Percentiles rank a stretch among this genome's conserved stretches.
Evolutionary conservation across 2,329 filamentous ascomycete species (phyloP).

Genomic region (Aureobasidium sp.): DNA sequence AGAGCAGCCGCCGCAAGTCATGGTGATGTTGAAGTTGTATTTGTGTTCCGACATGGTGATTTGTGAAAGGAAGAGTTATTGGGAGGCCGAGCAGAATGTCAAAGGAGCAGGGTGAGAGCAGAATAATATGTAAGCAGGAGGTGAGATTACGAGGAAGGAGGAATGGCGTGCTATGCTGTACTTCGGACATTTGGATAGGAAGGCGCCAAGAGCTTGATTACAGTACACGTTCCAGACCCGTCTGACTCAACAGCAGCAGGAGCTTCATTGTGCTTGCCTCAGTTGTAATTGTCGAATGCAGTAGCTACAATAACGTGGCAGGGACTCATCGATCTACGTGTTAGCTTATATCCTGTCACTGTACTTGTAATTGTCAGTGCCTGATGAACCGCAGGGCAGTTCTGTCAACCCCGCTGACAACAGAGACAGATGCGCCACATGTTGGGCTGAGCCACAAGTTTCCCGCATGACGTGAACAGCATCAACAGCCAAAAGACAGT

Average conservation of each 20-base stretch:
- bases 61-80: neutral
- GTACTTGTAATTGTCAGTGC: neutral
- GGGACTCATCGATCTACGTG: too few species aligned
- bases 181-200: neutral
- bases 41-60: constrained; percentile 66
- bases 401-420: neutral
- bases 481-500: neutral
- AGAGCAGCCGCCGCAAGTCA: constrained; percentile 95
- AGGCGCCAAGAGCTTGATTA: constrained; percentile 8
- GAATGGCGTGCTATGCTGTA: constrained; percentile 2
- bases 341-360: too few species aligned
- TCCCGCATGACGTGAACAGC: neutral
- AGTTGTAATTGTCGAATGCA: neutral
- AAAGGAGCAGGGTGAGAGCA: neutral
- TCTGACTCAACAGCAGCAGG: neutral
- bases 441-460: neutral
- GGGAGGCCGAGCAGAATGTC: neutral
- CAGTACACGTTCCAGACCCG: constrained; percentile 2
- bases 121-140: neutral
- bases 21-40: constrained; percentile 91
- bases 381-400: neutral
- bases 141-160: neutral
- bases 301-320: too few species aligned
- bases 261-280: neutral
- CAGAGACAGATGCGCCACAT: neutral